Percentiles rank a stretch among this genome's conserved stretches.
phyloP scores from a whole-genome alignment of 106 monocot species.

The Dendrobium chrysotoxum region DNA sequence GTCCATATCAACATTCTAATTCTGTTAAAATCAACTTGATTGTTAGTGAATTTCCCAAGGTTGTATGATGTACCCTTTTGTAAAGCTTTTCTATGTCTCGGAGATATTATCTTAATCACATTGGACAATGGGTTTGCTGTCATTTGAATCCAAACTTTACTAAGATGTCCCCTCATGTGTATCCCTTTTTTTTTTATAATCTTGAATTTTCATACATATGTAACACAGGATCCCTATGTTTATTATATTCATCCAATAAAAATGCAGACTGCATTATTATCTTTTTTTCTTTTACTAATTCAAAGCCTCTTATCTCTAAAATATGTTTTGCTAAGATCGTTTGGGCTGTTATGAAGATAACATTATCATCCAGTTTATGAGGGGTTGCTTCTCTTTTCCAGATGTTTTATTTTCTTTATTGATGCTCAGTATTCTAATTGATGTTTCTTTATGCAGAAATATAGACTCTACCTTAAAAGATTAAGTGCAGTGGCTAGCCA shows the following conservation, averaged over 20 bases:
- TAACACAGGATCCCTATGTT: no score
- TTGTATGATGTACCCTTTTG: neutral
- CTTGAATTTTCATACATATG: no score
- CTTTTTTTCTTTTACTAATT: neutral
- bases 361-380: neutral
- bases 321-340: no score
- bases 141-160: neutral
- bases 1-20: no score
- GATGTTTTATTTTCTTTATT: neutral
- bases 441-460: conserved; percentile 55
- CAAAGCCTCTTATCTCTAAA: neutral
- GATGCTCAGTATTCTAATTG: neutral
- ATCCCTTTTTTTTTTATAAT: neutral
- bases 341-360: no score
- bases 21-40: no score
- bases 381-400: neutral
- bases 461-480: conserved; percentile 71
- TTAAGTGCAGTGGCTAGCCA: conserved; percentile 54
- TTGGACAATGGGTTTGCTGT: neutral
- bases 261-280: no score
- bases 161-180: neutral
- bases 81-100: neutral
- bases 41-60: neutral
- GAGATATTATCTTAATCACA: neutral
- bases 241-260: no score